A percentile compares a stretch with the other conserved stretches of the same genome.
These are phyloP conservation scores for Vanilla planifolia DNA, from an alignment of 106 monocot genomes.

Conservation along the genomic window DNA sequence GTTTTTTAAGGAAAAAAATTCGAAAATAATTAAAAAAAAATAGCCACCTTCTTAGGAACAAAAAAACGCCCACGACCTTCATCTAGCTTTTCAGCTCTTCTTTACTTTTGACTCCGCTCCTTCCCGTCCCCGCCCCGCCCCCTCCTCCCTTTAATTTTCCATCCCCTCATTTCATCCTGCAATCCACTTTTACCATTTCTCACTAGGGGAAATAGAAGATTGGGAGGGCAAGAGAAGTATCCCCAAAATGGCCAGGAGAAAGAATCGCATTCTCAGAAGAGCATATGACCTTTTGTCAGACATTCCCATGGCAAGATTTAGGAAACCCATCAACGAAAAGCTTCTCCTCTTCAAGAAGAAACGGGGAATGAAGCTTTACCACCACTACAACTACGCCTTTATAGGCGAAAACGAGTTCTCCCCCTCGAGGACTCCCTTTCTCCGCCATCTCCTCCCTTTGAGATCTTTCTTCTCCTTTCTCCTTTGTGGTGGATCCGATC, in stretches of 20 bases:
- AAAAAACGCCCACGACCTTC: too few relatives aligned
- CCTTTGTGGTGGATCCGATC: constrained; percentile 12
- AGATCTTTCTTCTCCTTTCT: constrained; percentile 3
- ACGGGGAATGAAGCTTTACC: constrained; percentile 18
- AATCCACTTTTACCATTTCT: too few relatives aligned
- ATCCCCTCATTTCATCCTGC: too few relatives aligned
- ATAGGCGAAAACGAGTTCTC: constrained; percentile 57
- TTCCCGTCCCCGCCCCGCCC: too few relatives aligned
- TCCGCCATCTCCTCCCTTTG: neutral
- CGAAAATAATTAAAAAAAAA: too few relatives aligned
- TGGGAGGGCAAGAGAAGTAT: too few relatives aligned
- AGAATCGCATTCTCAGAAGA: constrained; percentile 23
- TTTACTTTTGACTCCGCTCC: too few relatives aligned
- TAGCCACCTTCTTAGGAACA: too few relatives aligned
- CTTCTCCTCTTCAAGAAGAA: constrained; percentile 28
- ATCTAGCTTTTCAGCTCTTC: too few relatives aligned
- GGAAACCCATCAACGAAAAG: constrained; percentile 17
- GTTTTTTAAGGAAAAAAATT: too few relatives aligned
- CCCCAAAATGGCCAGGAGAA: constrained; percentile 32
- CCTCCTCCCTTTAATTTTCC: too few relatives aligned
- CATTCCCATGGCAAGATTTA: constrained; percentile 17
- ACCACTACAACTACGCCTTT: constrained; percentile 41
- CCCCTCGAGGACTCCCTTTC: constrained; percentile 39
- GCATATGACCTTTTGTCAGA: constrained; percentile 30
- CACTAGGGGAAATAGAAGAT: too few relatives aligned